Evolutionary conservation across 768 basidiomycete genomes (phyloP).

Genomic region (Termitomyces titanicus): DNA sequence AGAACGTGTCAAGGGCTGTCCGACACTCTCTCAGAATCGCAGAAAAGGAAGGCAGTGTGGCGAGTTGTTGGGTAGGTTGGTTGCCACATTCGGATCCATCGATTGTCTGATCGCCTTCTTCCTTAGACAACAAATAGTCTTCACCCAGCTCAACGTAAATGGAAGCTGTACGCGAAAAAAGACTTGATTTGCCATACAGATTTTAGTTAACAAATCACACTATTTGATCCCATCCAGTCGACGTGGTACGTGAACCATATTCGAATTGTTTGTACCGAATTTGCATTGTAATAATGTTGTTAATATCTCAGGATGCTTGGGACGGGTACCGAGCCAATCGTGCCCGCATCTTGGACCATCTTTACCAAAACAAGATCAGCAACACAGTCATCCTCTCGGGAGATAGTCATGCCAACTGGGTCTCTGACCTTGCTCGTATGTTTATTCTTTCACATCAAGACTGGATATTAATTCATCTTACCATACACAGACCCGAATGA

Average conservation of each 20-base stretch:
- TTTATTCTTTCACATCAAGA: not conserved
- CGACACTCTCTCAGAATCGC: not conserved
- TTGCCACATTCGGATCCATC: not conserved
- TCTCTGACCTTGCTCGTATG: constrained; percentile 52
- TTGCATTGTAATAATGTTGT: not conserved
- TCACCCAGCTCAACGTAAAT: not conserved
- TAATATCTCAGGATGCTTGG: not conserved
- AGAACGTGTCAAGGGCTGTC: not conserved
- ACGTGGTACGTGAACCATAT: not conserved
- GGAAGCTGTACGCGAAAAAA: not conserved
- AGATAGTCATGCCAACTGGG: constrained; percentile 63
- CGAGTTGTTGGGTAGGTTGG: not conserved
- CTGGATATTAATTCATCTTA: not conserved
- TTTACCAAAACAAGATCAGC: constrained; percentile 46
- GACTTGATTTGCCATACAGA: not conserved
- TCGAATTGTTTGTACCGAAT: too few relatives aligned
- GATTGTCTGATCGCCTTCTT: too few relatives aligned
- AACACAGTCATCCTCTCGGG: constrained; percentile 57
- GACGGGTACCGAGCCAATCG: constrained; percentile 53
- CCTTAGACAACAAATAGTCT: not conserved
- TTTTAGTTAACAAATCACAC: not conserved
- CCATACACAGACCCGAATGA: not conserved
- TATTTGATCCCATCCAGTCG: not conserved
- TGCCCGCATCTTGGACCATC: constrained; percentile 44
- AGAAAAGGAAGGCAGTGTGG: not conserved